These are phyloP conservation scores for Cladosporium sp. DNA, from an alignment of 2,329 filamentous ascomycete genomes.

Conservation along the genomic window DNA sequence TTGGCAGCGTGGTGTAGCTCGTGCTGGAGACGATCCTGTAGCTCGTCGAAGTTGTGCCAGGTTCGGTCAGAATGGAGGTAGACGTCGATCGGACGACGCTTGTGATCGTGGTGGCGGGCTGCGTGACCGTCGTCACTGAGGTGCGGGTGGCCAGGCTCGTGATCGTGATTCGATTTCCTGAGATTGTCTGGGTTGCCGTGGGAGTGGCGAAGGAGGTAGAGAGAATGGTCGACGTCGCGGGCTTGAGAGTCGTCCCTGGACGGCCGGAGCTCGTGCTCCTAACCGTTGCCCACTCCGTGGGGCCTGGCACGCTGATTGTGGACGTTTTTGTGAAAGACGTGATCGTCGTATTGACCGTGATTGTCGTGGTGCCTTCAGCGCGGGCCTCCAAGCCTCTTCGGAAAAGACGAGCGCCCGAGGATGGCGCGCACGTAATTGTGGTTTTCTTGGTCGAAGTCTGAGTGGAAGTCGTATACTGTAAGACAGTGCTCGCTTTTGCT, in stretches of 20 bases:
- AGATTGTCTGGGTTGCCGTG: slow-evolving; percentile 15
- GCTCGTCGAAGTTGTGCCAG: slow-evolving; percentile 12
- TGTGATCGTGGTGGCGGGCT: slow-evolving; percentile 11
- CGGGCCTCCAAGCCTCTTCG: slow-evolving; percentile 15
- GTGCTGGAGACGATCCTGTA: slow-evolving; percentile 16
- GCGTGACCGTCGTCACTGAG: slow-evolving; percentile 3
- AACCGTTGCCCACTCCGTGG: slow-evolving; percentile 19
- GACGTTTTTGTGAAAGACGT: slow-evolving; percentile 22
- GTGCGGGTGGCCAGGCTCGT: slow-evolving; percentile 13
- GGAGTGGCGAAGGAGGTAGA: slow-evolving; percentile 15
- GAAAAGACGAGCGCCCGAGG: slow-evolving; percentile 17
- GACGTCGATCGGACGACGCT: slow-evolving; percentile 5
- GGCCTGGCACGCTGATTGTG: slow-evolving; percentile 10
- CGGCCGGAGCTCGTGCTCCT: slow-evolving; percentile 22
- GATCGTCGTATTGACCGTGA: slow-evolving; percentile 23
- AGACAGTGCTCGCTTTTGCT: slow-evolving; percentile 18
- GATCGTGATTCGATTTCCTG: slow-evolving; percentile 18
- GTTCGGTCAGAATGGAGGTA: background rate
- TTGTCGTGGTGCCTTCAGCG: slow-evolving; percentile 21
- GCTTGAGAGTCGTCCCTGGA: slow-evolving; percentile 21
- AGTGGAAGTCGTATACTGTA: slow-evolving; percentile 20
- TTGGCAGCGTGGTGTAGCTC: slow-evolving; percentile 10
- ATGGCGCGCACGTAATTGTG: slow-evolving; percentile 26
- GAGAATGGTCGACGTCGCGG: slow-evolving; percentile 21
- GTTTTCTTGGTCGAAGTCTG: slow-evolving; percentile 28